Base-by-base conservation (phyloP, 208 protist species). In the Acanthamoeba royreba region DNA sequence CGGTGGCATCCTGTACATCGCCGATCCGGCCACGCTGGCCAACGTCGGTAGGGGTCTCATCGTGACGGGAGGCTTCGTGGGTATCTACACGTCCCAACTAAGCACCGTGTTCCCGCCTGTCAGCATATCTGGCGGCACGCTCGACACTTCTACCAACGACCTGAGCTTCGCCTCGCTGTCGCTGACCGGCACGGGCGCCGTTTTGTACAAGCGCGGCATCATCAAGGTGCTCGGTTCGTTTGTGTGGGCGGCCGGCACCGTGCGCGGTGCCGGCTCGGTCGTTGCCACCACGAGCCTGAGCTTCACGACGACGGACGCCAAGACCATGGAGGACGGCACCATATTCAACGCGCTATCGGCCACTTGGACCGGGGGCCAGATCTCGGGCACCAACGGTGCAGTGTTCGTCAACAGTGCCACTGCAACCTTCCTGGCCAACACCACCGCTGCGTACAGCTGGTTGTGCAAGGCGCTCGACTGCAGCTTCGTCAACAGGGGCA, bases 61-160 rank as follows among this genome's bases (percentile, higher is more conserved):
- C 40, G 85, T 91, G 25, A 8, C 47, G 38, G 85, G 85, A n/a
- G 85, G 85, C 85, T 72, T 91, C 52, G 2, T 91, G 85, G 55
- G 61, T 40, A 52, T 91, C n/a, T 63, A 74, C 85, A 91, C 85
- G 45, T 13, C 47, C n/a, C 43, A 91, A 35, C 47, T 91, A 47
- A 72, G 45, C 85, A 19, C 85, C 25, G 61, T 33, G n/a, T 91
- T 91, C 85, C 85, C 85, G 52, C 85, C 85, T 38, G 33, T 72
- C 47, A 28, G 31, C 53, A 74, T 91, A 8, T 46, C 53, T 31
- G 47, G 28, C 42, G 85, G 85, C 85, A 91, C 61, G 55, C 85
- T 91, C n/a, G 85, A 91, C 85, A 72, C 85, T 9, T 91, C 85
- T 35, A 72, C 43, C 85, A 74, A 91, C 85, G 85, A 91, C 61